These are phyloP conservation scores for Lactarius indigo DNA, from an alignment of 768 basidiomycete species.

Conservation along the genomic window DNA sequence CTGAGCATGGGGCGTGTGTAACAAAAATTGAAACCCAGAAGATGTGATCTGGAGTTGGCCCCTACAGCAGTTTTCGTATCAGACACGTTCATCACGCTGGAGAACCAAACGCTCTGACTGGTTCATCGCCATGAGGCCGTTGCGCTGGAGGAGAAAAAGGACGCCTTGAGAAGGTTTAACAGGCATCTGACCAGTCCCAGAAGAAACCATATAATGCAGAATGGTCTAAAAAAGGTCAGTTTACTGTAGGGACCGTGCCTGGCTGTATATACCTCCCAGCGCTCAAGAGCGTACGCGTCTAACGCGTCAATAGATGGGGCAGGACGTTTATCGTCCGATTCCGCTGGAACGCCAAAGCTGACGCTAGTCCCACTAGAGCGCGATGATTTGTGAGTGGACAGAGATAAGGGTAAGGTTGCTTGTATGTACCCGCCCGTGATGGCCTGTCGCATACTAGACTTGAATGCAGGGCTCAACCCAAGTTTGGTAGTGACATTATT, in stretches of 20 bases:
- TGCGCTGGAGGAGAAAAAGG: constrained; percentile 74
- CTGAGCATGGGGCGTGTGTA: constrained; percentile 92
- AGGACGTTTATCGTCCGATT: constrained; percentile 57
- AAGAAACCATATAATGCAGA: constrained; percentile 97
- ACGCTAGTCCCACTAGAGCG: constrained; percentile 58
- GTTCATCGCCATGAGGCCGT: constrained; percentile 77
- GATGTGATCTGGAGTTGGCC: constrained; percentile 80
- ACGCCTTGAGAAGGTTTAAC: constrained; percentile 80
- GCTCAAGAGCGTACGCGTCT: constrained; percentile 78
- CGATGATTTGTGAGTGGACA: constrained; percentile 1
- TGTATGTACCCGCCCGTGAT: constrained; percentile 77
- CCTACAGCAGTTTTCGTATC: constrained; percentile 38
- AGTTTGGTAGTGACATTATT: constrained; percentile 54
- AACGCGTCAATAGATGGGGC: constrained; percentile 55
- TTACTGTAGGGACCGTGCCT: constrained; percentile 1
- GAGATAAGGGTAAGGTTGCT: background rate
- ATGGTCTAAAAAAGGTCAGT: constrained; percentile 61
- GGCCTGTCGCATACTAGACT: constrained; percentile 74
- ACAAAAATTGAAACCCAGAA: constrained; percentile 91
- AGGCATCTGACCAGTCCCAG: constrained; percentile 71
- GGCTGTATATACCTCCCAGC: constrained; percentile 75
- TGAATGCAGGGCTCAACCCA: constrained; percentile 71
- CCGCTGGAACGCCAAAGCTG: constrained; percentile 82
- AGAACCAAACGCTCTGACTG: constrained; percentile 44
- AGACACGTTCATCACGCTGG: background rate